Percentiles rank a stretch among this genome's conserved stretches.
These are phyloP conservation scores for Nelumbo lutea DNA, from an alignment of 164 flowering plant genomes.

Conservation along the genomic window DNA sequence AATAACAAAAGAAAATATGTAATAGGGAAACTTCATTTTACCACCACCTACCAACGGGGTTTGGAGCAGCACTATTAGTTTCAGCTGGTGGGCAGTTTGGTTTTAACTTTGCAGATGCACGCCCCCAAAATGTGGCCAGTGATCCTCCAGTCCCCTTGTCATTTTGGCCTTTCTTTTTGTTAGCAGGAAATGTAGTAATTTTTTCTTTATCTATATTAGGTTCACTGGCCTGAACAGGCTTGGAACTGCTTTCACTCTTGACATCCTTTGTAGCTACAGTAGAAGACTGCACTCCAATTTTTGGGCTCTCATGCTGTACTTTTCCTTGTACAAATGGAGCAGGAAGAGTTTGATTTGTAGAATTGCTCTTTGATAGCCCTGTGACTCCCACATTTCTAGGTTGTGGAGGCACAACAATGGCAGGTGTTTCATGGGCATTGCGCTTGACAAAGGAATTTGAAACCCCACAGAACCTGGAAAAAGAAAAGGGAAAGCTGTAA, in stretches of 20 bases:
- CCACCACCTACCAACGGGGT: conserved; percentile 36
- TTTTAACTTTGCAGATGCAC: conserved; percentile 64
- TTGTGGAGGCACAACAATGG: conserved; percentile 17
- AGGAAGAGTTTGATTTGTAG: conserved; percentile 15
- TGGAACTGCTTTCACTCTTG: conserved; percentile 28
- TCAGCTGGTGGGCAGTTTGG: conserved; percentile 30
- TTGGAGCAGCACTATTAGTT: conserved; percentile 17
- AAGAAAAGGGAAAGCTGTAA: conserved; percentile 4
- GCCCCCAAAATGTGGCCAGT: conserved; percentile 79
- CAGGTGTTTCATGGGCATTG: conserved; percentile 34
- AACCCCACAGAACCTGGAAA: conserved; percentile 72
- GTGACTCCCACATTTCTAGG: conserved; percentile 27
- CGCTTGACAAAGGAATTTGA: conserved; percentile 65
- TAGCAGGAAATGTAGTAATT: conserved; percentile 25
- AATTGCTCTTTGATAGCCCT: conserved; percentile 27
- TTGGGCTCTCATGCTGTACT: conserved; percentile 35
- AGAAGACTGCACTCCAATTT: conserved; percentile 28
- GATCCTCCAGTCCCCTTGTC: conserved; percentile 55
- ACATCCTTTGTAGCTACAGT: conserved; percentile 22
- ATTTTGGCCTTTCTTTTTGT: conserved; percentile 45
- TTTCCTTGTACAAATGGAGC: conserved; percentile 32
- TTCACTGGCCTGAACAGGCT: conserved; percentile 28
- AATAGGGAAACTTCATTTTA: not conserved
- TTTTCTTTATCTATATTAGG: conserved; percentile 37
- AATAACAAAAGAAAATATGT: not conserved